Evolutionary conservation across 2,329 filamentous ascomycete genomes (phyloP), one percentile per base, ranked within the genome.

Genomic region (Cladosporium oxysporum): DNA sequence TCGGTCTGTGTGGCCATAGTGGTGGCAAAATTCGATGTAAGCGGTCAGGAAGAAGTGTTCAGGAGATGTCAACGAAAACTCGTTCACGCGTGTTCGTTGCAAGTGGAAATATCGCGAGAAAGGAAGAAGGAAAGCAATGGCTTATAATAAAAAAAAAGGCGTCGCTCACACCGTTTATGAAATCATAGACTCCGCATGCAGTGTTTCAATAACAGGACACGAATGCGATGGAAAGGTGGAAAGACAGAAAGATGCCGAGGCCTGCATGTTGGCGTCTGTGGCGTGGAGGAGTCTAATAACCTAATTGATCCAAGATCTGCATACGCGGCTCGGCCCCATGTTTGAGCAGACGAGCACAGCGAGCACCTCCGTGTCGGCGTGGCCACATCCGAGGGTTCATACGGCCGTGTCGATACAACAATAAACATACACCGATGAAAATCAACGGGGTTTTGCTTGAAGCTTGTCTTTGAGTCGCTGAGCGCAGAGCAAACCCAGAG

Each of bases 291-390:
- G 52, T 31, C 52, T 33, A 55, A 55, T 33, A 55, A 55, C 52
- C 52, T 31, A 55, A 55, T 33, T 55, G 52, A 55, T 55, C 29
- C 52, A 55, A 29, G 52, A 55, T 55, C 52, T 33, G 52, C 52
- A 33, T 29, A 33, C n/a, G 52, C 52, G 52, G 52, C 52, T 55
- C 50, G 50, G 50, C 52, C 52, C 52, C 52, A 55, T n/a, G 50
- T 44, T n/a, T 44, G 37, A 10, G 8, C 41, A n/a, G 3, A 47
- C n/a, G n/a, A 47, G 37, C 37, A 44, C 37, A 6, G 21, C n/a
- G n/a, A 47, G 37, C 37, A 44, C 37, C 37, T 44, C 18, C 37
- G 18, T 44, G 37, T 44, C 37, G 37, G 37, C 37, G 37, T 21
- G 16, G 5, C 37, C 16, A 44, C 37, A 44, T 47, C 41, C 41